Evolutionary conservation across 257 asterid genomes (phyloP).

Genomic region (Scutellaria barbata): DNA sequence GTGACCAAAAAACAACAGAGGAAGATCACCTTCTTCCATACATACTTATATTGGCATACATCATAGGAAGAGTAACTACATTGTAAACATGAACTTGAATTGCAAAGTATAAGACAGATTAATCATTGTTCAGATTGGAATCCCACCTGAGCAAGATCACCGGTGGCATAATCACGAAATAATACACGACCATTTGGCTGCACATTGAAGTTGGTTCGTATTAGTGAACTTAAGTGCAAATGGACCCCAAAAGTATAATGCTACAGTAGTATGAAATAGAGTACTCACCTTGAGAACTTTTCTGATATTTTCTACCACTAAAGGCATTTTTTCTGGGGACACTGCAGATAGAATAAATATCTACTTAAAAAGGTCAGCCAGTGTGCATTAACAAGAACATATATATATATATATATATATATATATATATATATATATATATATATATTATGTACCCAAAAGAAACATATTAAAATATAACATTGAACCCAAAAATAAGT

Average conservation of each 20-base stretch:
- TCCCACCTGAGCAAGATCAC: conserved; percentile 97
- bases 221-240: conserved; percentile 34
- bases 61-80: conserved; percentile 8
- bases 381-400: conserved; percentile 33
- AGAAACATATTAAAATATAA: conserved; percentile 7
- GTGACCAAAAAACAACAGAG: not conserved
- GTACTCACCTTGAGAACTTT: conserved; percentile 80
- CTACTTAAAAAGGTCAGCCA: conserved; percentile 75
- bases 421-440: conserved; percentile 18
- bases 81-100: conserved; percentile 8
- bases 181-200: conserved; percentile 87
- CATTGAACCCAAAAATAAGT: not conserved
- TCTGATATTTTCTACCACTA: conserved; percentile 69
- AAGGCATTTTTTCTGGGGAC: conserved; percentile 90
- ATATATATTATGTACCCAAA: not conserved
- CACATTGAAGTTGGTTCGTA: conserved; percentile 30
- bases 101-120: conserved; percentile 5
- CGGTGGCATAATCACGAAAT: conserved; percentile 96
- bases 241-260: not conserved
- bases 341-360: conserved; percentile 98
- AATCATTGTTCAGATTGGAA: conserved; percentile 26
- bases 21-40: not conserved
- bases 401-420: conserved; percentile 11
- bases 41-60: not conserved
- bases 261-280: conserved; percentile 29